Conservation (phyloP, 176 grass and related monocot species). For the Rhynchospora breviuscula region DNA sequence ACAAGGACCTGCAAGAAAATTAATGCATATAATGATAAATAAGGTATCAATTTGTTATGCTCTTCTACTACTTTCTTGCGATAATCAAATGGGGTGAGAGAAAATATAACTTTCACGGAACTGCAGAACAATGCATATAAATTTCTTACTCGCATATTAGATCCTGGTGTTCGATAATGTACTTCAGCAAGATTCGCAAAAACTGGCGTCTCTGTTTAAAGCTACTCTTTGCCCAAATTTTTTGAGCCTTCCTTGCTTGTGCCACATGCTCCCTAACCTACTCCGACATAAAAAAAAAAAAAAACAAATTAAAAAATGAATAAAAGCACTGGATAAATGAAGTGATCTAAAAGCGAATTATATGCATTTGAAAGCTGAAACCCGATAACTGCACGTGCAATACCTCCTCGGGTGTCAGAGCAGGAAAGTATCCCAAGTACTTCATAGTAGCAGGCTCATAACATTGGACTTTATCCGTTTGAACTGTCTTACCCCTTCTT, state of each 20-base stretch:
- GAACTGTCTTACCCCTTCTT: constrained; percentile 54
- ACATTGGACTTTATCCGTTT: constrained; percentile 75
- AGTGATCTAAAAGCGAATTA: not conserved
- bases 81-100: not conserved
- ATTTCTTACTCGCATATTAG: constrained; percentile 93
- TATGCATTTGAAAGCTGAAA: not conserved
- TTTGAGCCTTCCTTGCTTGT: constrained; percentile 93
- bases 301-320: not conserved
- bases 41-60: not conserved
- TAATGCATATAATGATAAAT: not conserved
- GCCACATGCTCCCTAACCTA: constrained; percentile 83
- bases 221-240: constrained; percentile 87
- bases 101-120: not conserved
- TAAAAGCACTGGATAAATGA: not conserved
- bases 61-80: not conserved
- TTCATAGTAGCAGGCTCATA: constrained; percentile 99
- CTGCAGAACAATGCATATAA: not conserved
- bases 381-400: not conserved
- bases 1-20: not conserved
- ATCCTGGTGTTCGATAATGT: constrained; percentile 97
- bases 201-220: constrained; percentile 94
- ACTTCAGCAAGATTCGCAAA: constrained; percentile 88
- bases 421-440: constrained; percentile 77
- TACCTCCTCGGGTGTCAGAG: constrained; percentile 80
- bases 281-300: constrained; percentile 15